A percentile compares a stretch with the other conserved stretches of the same genome.
These are phyloP conservation scores for Trichoderma simmonsii DNA, from an alignment of 2,329 filamentous ascomycete species.

Conservation along the genomic window DNA sequence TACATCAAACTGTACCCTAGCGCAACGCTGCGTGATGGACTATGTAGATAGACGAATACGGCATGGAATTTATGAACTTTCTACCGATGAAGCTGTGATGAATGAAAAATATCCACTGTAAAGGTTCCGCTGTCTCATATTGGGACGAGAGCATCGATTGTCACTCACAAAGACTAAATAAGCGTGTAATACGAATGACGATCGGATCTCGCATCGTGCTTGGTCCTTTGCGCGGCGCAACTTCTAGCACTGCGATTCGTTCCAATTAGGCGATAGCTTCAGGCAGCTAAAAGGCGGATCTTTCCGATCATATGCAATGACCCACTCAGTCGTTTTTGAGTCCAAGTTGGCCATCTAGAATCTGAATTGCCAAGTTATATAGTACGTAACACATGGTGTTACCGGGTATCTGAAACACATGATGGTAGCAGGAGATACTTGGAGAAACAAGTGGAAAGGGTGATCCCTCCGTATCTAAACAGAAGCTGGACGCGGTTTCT, in stretches of 20 bases:
- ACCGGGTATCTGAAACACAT: not conserved
- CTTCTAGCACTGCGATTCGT: not conserved
- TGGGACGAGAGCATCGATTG: not conserved
- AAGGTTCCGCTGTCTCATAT: not conserved
- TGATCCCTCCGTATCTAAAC: not conserved
- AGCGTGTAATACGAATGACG: not conserved
- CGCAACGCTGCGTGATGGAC: too few species aligned
- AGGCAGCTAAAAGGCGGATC: not conserved
- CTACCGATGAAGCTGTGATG: not conserved
- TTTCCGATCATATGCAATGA: not conserved
- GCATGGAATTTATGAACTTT: not conserved
- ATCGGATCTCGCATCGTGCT: not conserved
- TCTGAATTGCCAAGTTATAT: not conserved
- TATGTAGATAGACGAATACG: not conserved
- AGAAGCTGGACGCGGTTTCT: not conserved
- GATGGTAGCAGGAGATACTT: not conserved
- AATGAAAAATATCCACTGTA: not conserved
- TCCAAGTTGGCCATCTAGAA: not conserved
- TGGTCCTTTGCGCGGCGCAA: not conserved
- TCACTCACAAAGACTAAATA: not conserved
- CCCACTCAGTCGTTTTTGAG: not conserved
- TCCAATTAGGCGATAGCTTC: not conserved
- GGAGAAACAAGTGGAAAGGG: not conserved
- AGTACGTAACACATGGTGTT: not conserved
- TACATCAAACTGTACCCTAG: too few species aligned